phyloP scores from a whole-genome alignment of 805 yeast species.

The Lipomyces mesembrius region DNA sequence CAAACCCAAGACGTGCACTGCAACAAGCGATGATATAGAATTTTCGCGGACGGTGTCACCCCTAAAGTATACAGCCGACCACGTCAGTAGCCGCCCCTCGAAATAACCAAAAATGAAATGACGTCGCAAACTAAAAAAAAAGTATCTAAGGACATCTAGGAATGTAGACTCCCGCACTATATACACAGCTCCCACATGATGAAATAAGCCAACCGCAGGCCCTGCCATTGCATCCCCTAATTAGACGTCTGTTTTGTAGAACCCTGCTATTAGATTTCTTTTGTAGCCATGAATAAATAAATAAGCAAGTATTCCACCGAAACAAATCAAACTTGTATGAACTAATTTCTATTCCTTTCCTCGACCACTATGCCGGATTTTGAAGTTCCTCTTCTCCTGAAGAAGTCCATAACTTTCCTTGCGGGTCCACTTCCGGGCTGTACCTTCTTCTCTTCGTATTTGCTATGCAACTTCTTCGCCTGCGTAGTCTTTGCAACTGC shows the following conservation, averaged over 20 bases:
- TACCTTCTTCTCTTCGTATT: constrained; percentile 18
- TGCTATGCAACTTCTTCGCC: not conserved
- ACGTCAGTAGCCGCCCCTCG: not conserved
- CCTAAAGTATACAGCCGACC: not conserved
- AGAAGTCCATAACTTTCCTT: constrained; percentile 34
- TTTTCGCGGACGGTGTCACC: not conserved
- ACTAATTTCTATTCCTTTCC: not conserved
- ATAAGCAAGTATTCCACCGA: not conserved
- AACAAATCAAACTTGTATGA: not conserved
- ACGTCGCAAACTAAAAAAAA: not conserved
- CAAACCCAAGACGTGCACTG: not conserved
- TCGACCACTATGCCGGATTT: constrained; percentile 2
- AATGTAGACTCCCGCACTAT: not conserved
- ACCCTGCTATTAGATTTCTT: not conserved
- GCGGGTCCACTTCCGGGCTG: constrained; percentile 30
- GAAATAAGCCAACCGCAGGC: not conserved
- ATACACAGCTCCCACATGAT: not conserved
- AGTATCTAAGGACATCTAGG: not conserved
- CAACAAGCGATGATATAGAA: not conserved
- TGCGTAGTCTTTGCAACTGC: constrained; percentile 7
- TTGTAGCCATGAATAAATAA: not conserved
- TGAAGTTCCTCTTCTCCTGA: constrained; percentile 25
- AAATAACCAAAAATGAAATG: not conserved
- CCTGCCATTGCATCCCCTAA: not conserved
- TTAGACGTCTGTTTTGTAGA: not conserved